A percentile compares a stretch with the other conserved stretches of the same genome.
Evolutionary conservation across 371 early-diverging fungal species (phyloP).

Genomic region (Rhizopus microsporus): DNA sequence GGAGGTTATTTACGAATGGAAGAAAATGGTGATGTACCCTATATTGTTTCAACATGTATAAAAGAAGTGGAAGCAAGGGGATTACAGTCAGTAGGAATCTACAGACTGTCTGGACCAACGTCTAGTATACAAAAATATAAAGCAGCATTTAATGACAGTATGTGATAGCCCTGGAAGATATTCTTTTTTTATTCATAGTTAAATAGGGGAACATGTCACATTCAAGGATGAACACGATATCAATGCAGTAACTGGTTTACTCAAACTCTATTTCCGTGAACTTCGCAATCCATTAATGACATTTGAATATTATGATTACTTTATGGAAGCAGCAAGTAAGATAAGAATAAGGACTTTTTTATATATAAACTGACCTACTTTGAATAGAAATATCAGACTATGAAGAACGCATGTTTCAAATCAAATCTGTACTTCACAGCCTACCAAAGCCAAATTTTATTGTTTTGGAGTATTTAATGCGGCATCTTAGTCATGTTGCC

Average conservation of each 20-base stretch:
- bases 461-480: conserved; percentile 72
- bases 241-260: conserved; percentile 72
- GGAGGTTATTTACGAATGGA: conserved; percentile 63
- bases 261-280: conserved; percentile 86
- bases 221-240: conserved; percentile 68
- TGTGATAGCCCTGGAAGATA: background rate
- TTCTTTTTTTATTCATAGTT: background rate
- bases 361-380: conserved; percentile 5
- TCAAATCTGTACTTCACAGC: conserved; percentile 71
- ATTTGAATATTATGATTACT: conserved; percentile 75
- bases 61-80: conserved; percentile 68
- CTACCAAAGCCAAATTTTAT: conserved; percentile 70
- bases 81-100: conserved; percentile 73
- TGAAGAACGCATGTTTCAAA: conserved; percentile 69
- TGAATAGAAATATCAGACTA: conserved; percentile 67
- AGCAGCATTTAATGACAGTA: conserved; percentile 59
- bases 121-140: conserved; percentile 71
- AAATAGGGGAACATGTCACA: conserved; percentile 36
- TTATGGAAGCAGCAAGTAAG: conserved; percentile 77
- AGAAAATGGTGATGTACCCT: conserved; percentile 55
- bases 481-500: conserved; percentile 68
- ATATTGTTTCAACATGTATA: conserved; percentile 65
- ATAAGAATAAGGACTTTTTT: background rate
- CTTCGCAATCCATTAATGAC: conserved; percentile 77
- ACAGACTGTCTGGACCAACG: conserved; percentile 80